Evolutionary conservation across 192 early-diverging fungal species (phyloP).

Genomic region (Entophlyctis luteolus): DNA sequence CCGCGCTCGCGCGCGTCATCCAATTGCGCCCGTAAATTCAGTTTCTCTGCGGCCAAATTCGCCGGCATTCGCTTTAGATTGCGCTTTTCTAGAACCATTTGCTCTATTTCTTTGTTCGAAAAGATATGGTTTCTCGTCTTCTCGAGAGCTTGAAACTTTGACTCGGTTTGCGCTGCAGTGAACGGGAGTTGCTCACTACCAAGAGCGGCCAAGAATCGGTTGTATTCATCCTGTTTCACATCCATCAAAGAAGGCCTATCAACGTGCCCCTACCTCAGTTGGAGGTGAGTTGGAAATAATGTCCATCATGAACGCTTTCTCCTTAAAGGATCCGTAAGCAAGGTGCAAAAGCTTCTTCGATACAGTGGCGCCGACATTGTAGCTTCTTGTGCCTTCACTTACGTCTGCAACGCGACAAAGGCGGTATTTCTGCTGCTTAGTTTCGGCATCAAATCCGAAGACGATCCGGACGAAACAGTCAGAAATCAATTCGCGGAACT

Average conservation of each 20-base stretch:
- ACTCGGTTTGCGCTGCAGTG: neutral
- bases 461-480: conserved; percentile 1
- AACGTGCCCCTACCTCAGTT: conserved; percentile 40
- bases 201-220: neutral
- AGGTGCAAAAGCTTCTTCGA: conserved; percentile 66
- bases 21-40: neutral
- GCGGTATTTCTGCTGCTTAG: conserved; percentile 11
- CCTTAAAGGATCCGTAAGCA: conserved; percentile 59
- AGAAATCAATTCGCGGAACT: neutral
- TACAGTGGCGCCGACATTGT: conserved; percentile 56
- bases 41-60: conserved; percentile 21
- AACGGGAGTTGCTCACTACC: neutral
- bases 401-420: conserved; percentile 2
- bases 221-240: conserved; percentile 11
- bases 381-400: conserved; percentile 45
- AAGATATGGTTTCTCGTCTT: neutral
- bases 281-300: conserved; percentile 69
- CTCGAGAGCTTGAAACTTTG: neutral
- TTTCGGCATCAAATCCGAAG: conserved; percentile 13
- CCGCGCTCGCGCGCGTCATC: conserved; percentile 3
- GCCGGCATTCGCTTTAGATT: neutral
- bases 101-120: conserved; percentile 20
- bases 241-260: neutral
- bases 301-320: conserved; percentile 70
- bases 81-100: conserved; percentile 21